Conservation (phyloP, 345 rosid species). For the Pugionium dolabratum region DNA sequence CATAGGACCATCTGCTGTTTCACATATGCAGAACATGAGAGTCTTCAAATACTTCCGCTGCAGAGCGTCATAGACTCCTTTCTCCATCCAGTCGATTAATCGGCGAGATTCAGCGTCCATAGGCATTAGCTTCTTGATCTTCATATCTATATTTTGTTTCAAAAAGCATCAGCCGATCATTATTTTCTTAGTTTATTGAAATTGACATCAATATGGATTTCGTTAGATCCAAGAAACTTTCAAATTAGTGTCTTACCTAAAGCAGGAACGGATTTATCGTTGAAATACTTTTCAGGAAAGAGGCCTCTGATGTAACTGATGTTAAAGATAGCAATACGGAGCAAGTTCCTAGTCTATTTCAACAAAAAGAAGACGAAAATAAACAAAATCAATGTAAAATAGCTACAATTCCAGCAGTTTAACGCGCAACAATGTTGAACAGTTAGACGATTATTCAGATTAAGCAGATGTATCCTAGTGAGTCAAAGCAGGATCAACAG, state of each 20-base stretch:
- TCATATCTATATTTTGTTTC: constrained; percentile 58
- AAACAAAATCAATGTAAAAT: constrained; percentile 4
- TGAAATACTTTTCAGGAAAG: constrained; percentile 95
- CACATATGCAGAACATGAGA: constrained; percentile 85
- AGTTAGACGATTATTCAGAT: not conserved
- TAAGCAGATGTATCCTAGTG: constrained; percentile 3
- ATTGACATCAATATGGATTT: not conserved
- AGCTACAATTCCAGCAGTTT: not conserved
- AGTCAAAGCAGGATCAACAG: not conserved
- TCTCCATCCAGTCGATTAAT: constrained; percentile 99
- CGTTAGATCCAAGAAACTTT: not conserved
- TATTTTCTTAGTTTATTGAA: not conserved
- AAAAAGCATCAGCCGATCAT: constrained; percentile 1
- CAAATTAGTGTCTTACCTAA: constrained; percentile 54
- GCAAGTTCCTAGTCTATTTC: constrained; percentile 80
- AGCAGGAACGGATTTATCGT: constrained; percentile 93
- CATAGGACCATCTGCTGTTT: constrained; percentile 75
- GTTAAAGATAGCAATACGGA: constrained; percentile 92
- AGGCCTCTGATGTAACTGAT: constrained; percentile 95
- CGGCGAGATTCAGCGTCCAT: constrained; percentile 93
- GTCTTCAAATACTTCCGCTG: constrained; percentile 89
- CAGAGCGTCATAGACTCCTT: constrained; percentile 94
- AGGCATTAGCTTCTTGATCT: constrained; percentile 98
- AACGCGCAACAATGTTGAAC: not conserved
- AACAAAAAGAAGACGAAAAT: not conserved